Evolutionary conservation across 306 rosid genomes (phyloP).

Genomic region (Castanospermum australe): DNA sequence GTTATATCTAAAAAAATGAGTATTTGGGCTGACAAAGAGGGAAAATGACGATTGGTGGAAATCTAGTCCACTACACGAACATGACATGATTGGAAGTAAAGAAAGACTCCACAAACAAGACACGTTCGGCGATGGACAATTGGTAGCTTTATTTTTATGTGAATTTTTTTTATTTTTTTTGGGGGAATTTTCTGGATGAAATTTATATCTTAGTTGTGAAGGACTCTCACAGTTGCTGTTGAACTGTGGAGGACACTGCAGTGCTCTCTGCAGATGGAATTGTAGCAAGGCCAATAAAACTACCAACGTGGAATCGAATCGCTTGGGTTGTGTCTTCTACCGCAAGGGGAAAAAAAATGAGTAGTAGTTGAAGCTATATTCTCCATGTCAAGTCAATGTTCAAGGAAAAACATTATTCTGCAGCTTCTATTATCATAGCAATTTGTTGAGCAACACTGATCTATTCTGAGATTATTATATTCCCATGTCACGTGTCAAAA

Average conservation of each 20-base stretch:
- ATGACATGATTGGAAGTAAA: not conserved
- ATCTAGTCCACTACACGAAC: too few relatives aligned
- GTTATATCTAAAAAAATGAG: too few relatives aligned
- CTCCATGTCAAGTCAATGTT: not conserved
- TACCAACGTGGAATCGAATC: too few relatives aligned
- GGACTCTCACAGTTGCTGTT: too few relatives aligned
- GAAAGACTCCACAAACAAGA: not conserved
- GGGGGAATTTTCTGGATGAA: not conserved
- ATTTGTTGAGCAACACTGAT: not conserved
- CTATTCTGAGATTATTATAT: not conserved
- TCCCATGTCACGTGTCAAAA: not conserved
- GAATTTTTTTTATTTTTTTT: not conserved
- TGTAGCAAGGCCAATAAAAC: not conserved
- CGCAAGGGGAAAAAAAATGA: not conserved
- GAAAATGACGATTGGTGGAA: not conserved
- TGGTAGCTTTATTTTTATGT: not conserved
- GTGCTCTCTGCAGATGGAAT: too few relatives aligned
- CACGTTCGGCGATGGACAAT: not conserved
- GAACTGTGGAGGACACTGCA: too few relatives aligned
- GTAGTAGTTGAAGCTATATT: not conserved
- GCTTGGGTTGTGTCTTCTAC: not conserved
- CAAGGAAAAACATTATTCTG: not conserved
- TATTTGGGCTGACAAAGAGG: too few relatives aligned
- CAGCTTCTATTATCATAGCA: not conserved
- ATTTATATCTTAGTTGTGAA: too few relatives aligned